A percentile compares a stretch with the other conserved stretches of the same genome.
Conservation (phyloP, 129 eudicot species). For the Lactuca sativa region DNA sequence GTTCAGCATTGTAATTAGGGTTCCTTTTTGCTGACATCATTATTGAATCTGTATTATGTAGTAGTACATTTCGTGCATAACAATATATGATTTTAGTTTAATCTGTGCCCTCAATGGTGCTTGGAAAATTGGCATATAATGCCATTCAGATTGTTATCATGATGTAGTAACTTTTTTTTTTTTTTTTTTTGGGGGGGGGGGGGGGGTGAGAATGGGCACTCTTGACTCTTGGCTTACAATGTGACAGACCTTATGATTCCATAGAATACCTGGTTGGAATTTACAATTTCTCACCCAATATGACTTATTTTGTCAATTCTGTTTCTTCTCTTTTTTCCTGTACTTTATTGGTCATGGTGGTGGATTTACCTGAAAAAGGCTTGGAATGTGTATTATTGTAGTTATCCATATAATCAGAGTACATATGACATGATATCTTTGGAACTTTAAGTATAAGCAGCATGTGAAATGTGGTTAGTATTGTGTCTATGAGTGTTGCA, state of each 20-base stretch:
- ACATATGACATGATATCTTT: background rate
- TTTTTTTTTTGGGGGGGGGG: too few relatives aligned
- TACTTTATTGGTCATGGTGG: too few relatives aligned
- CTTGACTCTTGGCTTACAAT: background rate
- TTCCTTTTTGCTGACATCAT: background rate
- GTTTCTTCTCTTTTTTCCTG: background rate
- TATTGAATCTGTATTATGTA: slow-evolving; percentile 17
- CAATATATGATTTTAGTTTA: background rate
- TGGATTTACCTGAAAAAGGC: background rate
- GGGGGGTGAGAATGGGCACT: background rate
- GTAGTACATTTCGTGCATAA: background rate
- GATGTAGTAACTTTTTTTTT: too few relatives aligned
- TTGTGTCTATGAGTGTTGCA: background rate
- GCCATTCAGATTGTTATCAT: background rate
- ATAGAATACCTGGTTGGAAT: too few relatives aligned
- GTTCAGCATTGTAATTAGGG: slow-evolving; percentile 24
- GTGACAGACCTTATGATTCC: too few relatives aligned
- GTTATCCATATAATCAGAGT: background rate
- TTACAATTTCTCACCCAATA: too few relatives aligned
- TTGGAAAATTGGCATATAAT: background rate
- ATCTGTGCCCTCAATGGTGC: background rate
- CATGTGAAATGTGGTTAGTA: background rate
- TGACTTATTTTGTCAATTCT: background rate
- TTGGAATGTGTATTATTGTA: background rate
- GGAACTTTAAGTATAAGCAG: background rate